Base-by-base conservation (phyloP, 1,284 basidiomycete genomes). In the Megacollybia platyphylla region DNA sequence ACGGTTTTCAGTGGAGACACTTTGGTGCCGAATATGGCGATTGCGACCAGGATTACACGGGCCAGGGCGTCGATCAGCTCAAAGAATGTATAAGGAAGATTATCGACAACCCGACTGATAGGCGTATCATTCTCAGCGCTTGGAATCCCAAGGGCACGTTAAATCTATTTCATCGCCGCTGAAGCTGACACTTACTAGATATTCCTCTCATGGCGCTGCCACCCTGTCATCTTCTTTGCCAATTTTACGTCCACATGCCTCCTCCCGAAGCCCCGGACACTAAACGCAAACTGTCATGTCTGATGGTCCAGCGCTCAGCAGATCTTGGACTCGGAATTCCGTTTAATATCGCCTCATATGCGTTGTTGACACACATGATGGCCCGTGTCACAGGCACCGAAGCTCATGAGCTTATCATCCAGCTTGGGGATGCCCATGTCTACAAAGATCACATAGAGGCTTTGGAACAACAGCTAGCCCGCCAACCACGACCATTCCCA, bases 321-420 rank as follows among this genome's bases (percentile, higher is more conserved):
- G 94, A 98, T 57, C 74, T 97, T 5, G 94, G 94, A 0, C 84
- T 98, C 31, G 94, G 94, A 2, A 87, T 97, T 41, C 94, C 94
- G 0, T 98, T 98, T 76, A 98, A 98, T 65, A 97, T 98, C 62
- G 94, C 94, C 7, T 94, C 90, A 1, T 98, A 98, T 59, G 87
- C 96, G 1, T 73, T 98, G 13, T 75, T 98, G 43, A 96, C 92
- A 0, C 91, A 97, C 63, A 94, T 98, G 87, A 79, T 98, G 50
- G 94, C 94, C 9, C 79, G 79, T 24, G 80, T 97, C 43, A 97
- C 94, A 2, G 71, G 74, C 41, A 93, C 87, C 9, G 80, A 86
- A 36, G 76, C 94, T 0, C 79, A 86, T 57, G 89, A 96, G 58
- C 77, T 98, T 41, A 73, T 93, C 53, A 86, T 93, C 52, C 87